Percentiles rank a stretch among this genome's conserved stretches.
These are phyloP conservation scores for Barnettozyma populi DNA, from an alignment of 805 yeast genomes.

Conservation along the genomic window DNA sequence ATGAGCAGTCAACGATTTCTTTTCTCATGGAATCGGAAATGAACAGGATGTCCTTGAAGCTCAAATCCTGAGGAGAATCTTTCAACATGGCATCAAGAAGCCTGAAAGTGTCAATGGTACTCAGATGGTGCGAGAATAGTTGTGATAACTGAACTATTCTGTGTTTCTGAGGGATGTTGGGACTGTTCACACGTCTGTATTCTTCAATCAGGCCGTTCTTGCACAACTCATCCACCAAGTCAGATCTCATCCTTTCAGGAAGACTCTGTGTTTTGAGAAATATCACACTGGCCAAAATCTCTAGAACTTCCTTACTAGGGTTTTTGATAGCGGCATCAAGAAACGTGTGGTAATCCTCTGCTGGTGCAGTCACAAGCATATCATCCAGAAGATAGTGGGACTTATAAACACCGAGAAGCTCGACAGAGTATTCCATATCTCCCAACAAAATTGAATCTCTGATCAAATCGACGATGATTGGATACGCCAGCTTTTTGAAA, in stretches of 20 bases:
- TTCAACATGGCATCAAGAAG: neutral
- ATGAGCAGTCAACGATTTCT: conserved; percentile 6
- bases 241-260: neutral
- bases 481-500: conserved; percentile 6
- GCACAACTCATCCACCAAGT: neutral
- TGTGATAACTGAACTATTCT: neutral
- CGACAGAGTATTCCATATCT: conserved; percentile 4
- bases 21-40: conserved; percentile 4
- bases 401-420: neutral
- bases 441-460: conserved; percentile 6
- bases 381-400: neutral
- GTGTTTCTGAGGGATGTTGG: neutral
- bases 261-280: neutral
- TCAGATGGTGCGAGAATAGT: conserved; percentile 2
- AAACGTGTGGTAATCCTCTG: conserved; percentile 13
- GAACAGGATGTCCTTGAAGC: conserved; percentile 12
- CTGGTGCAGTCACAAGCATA: neutral
- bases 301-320: conserved; percentile 1
- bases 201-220: neutral
- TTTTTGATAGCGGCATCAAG: conserved; percentile 1
- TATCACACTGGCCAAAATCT: neutral
- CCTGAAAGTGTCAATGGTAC: neutral
- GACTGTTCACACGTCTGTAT: neutral
- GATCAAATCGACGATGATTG: conserved; percentile 9
- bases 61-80: neutral